Evolutionary conservation across 176 grass and related monocot species (phyloP).

Genomic region (Ampelocalamus luodianensis): DNA sequence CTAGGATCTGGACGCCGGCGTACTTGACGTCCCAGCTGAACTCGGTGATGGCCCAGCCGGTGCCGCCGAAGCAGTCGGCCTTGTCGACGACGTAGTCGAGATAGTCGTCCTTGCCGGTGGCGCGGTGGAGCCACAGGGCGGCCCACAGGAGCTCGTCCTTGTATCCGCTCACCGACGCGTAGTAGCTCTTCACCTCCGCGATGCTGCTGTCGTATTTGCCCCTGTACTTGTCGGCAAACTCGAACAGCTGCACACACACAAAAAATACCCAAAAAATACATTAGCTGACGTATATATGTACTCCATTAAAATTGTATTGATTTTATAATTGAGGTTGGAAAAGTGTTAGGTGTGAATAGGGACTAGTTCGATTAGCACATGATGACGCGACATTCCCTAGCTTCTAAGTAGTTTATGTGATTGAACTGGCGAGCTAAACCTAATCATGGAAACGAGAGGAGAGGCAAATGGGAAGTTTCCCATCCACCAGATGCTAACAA

Average conservation of each 20-base stretch:
- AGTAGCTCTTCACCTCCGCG: conserved; percentile 86
- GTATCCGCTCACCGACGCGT: conserved; percentile 83
- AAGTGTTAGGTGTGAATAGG: conserved; percentile 27
- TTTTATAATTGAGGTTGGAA: conserved; percentile 13
- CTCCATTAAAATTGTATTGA: background rate
- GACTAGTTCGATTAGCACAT: conserved; percentile 46
- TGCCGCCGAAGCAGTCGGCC: conserved; percentile 66
- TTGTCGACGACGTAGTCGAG: conserved; percentile 76
- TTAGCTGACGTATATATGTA: conserved; percentile 1
- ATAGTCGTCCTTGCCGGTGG: conserved; percentile 58
- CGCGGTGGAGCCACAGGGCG: conserved; percentile 81
- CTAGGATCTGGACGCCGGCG: conserved; percentile 82
- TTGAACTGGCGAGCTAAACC: conserved; percentile 64
- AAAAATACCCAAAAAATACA: background rate
- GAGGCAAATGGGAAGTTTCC: conserved; percentile 26
- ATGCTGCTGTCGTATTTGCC: conserved; percentile 80
- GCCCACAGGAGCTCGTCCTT: conserved; percentile 87
- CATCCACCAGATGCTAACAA: conserved; percentile 44
- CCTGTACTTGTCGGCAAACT: conserved; percentile 82
- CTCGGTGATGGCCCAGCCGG: conserved; percentile 84
- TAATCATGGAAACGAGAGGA: conserved; percentile 54
- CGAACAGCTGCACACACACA: conserved; percentile 54
- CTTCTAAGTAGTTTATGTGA: conserved; percentile 46
- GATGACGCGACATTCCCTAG: conserved; percentile 48
- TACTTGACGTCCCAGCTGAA: conserved; percentile 98